A percentile compares a stretch with the other conserved stretches of the same genome.
Conservation (phyloP, 768 basidiomycete genomes). For the Suillus discolor region DNA sequence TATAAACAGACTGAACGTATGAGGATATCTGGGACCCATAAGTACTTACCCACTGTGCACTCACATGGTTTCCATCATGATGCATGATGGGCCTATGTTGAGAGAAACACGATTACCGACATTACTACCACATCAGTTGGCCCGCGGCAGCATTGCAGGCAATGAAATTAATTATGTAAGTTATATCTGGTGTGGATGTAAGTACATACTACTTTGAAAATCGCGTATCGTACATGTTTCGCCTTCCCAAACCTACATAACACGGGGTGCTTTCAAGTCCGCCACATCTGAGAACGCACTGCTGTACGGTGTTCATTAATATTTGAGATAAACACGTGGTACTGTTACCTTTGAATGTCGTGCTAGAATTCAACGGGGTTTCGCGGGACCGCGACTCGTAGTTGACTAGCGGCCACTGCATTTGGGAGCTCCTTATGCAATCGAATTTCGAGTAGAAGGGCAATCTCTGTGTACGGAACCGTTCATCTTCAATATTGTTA, state of each 20-base stretch:
- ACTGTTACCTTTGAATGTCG: background rate
- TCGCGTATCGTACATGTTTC: background rate
- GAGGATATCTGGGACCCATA: background rate
- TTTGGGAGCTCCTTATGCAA: background rate
- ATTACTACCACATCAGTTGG: background rate
- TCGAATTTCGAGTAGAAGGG: background rate
- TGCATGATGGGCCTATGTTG: background rate
- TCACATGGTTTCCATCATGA: background rate
- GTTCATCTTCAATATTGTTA: background rate
- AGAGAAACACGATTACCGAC: background rate
- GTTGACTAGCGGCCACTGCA: background rate
- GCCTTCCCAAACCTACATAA: background rate
- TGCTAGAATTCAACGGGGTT: background rate
- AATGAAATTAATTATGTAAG: background rate
- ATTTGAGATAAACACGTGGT: background rate
- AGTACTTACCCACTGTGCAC: background rate
- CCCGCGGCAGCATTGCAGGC: background rate
- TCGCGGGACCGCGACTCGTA: background rate
- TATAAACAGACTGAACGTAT: background rate
- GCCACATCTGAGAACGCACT: background rate
- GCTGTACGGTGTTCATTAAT: background rate
- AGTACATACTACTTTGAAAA: background rate
- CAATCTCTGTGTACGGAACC: background rate
- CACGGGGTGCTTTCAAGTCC: background rate
- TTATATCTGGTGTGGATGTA: background rate